Percentiles rank a stretch among this genome's conserved stretches.
Conservation (phyloP, 495 filamentous ascomycete species). For the Massariosphaeria phaeospora region DNA sequence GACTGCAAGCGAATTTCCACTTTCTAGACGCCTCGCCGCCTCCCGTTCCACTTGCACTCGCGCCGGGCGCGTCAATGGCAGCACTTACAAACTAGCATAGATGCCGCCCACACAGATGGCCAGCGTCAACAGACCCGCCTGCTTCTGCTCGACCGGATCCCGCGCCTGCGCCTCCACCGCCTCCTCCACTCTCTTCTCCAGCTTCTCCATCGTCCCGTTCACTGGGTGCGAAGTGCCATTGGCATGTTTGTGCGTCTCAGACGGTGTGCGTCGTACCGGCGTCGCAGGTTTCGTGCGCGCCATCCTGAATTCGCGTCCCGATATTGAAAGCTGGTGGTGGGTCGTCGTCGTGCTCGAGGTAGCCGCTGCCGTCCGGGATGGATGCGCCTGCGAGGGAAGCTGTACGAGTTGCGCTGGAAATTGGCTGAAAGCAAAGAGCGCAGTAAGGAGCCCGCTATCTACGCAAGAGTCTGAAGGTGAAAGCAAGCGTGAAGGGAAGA, state of each 20-base stretch:
- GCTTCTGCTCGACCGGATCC: constrained; percentile 37
- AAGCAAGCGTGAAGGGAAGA: neutral
- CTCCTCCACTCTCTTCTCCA: constrained; percentile 7
- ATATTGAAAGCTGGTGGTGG: too few relatives aligned
- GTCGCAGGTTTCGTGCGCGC: constrained; percentile 24
- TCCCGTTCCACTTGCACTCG: too few relatives aligned
- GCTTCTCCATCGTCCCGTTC: constrained; percentile 1
- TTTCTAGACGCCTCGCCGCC: too few relatives aligned
- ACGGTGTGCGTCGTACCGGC: constrained; percentile 27
- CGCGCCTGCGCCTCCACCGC: constrained; percentile 14
- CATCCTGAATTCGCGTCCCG: constrained; percentile 6
- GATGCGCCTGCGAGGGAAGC: too few relatives aligned
- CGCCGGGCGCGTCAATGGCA: neutral
- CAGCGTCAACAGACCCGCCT: constrained; percentile 62
- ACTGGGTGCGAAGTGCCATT: constrained; percentile 22
- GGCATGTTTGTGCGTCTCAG: constrained; percentile 27
- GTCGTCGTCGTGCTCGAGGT: too few relatives aligned
- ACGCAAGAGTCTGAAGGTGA: neutral
- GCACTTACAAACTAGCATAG: constrained; percentile 84
- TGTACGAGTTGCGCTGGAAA: neutral
- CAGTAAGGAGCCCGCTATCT: too few relatives aligned
- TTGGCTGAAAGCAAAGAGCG: too few relatives aligned
- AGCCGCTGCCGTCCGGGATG: too few relatives aligned
- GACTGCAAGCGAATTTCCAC: too few relatives aligned
- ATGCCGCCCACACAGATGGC: constrained; percentile 86